These are phyloP conservation scores for Fagus crenata DNA, from an alignment of 306 rosid genomes.

Conservation along the genomic window DNA sequence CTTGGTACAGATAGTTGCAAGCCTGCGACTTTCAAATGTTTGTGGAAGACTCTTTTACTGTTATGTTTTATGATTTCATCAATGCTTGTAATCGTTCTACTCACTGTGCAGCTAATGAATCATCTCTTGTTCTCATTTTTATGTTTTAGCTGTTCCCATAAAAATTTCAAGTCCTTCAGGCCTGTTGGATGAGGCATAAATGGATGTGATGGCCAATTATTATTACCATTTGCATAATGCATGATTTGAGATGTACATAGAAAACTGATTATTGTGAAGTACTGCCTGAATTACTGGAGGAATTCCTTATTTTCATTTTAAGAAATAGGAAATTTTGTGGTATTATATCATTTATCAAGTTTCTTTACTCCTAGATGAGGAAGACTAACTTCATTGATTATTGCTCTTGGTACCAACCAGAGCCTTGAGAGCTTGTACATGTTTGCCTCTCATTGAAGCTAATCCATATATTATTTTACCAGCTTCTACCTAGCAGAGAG, in stretches of 20 bases:
- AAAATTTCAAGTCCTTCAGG: not conserved
- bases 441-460: not conserved
- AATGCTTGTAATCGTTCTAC: not conserved
- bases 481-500: not conserved
- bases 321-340: not conserved
- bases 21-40: not conserved
- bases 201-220: not conserved
- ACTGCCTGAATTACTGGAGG: not conserved
- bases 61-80: not conserved
- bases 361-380: not conserved
- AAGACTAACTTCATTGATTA: not conserved
- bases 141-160: not conserved
- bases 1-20: not conserved
- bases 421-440: not conserved
- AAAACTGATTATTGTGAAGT: not conserved
- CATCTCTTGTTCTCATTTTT: not conserved
- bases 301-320: not conserved
- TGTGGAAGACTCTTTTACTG: not conserved
- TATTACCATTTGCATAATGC: not conserved
- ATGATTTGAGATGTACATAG: not conserved
- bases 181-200: not conserved
- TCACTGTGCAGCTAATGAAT: not conserved
- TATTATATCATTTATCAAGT: not conserved
- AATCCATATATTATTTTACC: not conserved
- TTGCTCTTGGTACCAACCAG: not conserved